Conservation (phyloP, 352 stramenopile species). For the Plasmopara muralis region DNA sequence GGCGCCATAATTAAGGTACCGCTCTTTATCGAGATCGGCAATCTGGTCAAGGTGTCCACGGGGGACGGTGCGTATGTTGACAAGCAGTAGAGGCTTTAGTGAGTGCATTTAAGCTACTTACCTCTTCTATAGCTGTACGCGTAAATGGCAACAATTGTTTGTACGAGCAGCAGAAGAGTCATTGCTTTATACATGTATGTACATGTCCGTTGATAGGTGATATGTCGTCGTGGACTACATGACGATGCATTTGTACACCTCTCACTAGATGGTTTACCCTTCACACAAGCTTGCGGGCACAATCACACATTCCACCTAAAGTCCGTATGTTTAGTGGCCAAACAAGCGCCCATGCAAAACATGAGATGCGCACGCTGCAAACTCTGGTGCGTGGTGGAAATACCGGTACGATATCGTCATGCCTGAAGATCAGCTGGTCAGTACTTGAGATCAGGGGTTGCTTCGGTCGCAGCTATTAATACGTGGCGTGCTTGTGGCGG, state of each 20-base stretch:
- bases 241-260: not conserved
- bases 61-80: constrained; percentile 75
- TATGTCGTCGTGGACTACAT: constrained; percentile 4
- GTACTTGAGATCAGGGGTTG: not conserved
- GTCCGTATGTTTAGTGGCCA: too few species aligned
- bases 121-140: too few species aligned
- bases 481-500: not conserved
- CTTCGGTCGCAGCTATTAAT: not conserved
- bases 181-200: not conserved
- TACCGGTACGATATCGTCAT: not conserved
- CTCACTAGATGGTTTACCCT: not conserved
- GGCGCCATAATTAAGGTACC: constrained; percentile 75
- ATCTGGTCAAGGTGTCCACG: constrained; percentile 64
- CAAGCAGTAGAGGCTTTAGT: constrained; percentile 38
- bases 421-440: not conserved
- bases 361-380: too few species aligned
- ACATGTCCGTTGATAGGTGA: constrained; percentile 2
- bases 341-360: too few species aligned
- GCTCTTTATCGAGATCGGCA: constrained; percentile 75
- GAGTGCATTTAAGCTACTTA: not conserved
- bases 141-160: not conserved
- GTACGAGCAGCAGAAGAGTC: constrained; percentile 8
- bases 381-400: not conserved
- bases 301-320: not conserved
- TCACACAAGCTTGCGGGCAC: not conserved